Conservation (phyloP, 1,139 yeast species). For the Scheffersomyces quercinus region DNA sequence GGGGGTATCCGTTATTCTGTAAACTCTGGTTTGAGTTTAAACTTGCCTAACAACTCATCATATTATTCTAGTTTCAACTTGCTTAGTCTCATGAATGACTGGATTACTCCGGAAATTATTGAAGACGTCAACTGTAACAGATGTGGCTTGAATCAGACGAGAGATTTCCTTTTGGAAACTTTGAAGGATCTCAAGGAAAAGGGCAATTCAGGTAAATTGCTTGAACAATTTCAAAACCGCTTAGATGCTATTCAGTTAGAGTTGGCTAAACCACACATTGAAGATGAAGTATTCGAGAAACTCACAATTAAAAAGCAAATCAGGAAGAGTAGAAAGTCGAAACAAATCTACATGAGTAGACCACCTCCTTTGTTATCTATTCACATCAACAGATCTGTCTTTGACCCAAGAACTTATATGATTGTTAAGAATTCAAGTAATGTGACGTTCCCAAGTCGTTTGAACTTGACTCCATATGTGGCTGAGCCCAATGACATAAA, state of each 20-base stretch:
- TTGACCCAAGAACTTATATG: conserved; percentile 82
- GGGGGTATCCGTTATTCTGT: conserved; percentile 89
- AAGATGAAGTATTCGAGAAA: conserved; percentile 75
- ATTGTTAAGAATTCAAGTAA: conserved; percentile 81
- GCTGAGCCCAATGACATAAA: conserved; percentile 71
- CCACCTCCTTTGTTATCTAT: conserved; percentile 85
- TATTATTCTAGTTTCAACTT: conserved; percentile 48
- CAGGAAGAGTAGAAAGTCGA: conserved; percentile 75
- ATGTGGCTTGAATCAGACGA: conserved; percentile 72
- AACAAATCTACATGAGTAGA: conserved; percentile 74
- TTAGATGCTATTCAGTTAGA: conserved; percentile 58
- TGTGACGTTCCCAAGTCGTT: conserved; percentile 68
- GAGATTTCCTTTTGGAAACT: conserved; percentile 48
- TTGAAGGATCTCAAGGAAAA: conserved; percentile 24
- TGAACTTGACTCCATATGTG: conserved; percentile 69
- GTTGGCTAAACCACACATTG: conserved; percentile 63
- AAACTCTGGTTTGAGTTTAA: conserved; percentile 76
- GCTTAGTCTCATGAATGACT: conserved; percentile 61
- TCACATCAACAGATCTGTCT: conserved; percentile 89
- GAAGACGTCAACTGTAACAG: conserved; percentile 93
- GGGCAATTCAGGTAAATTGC: conserved; percentile 36
- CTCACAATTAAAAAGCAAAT: conserved; percentile 76
- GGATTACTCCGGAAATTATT: conserved; percentile 80
- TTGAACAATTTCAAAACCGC: conserved; percentile 50
- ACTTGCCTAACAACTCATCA: conserved; percentile 45